These are phyloP conservation scores for Leersia perrieri DNA, from an alignment of 176 grass and related monocot genomes.

Conservation along the genomic window DNA sequence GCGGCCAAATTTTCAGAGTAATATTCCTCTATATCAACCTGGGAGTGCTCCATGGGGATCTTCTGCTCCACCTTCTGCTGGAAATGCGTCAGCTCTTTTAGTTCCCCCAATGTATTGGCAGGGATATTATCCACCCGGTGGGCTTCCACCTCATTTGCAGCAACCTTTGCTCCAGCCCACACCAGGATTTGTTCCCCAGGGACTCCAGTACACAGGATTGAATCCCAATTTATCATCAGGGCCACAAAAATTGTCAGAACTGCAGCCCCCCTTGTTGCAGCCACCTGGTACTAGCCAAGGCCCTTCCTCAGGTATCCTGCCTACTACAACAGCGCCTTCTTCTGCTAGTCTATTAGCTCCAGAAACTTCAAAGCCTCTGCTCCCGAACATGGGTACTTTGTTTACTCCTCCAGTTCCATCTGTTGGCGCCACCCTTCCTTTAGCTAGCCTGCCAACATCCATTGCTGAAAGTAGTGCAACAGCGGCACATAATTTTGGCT, in stretches of 20 bases:
- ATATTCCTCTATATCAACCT: slow-evolving; percentile 65
- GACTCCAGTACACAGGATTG: slow-evolving; percentile 57
- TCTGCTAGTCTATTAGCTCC: slow-evolving; percentile 39
- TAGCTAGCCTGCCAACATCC: slow-evolving; percentile 44
- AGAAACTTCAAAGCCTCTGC: slow-evolving; percentile 50
- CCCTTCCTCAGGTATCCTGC: slow-evolving; percentile 31
- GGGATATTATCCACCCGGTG: slow-evolving; percentile 60
- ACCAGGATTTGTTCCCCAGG: slow-evolving; percentile 62
- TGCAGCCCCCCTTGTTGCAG: slow-evolving; percentile 48
- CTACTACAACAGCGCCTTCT: slow-evolving; percentile 41
- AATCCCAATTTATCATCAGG: slow-evolving; percentile 57
- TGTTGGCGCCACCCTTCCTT: slow-evolving; percentile 41
- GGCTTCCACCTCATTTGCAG: slow-evolving; percentile 69
- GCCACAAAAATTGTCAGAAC: slow-evolving; percentile 49
- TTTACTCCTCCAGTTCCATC: slow-evolving; percentile 42
- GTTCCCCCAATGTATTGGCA: slow-evolving; percentile 75
- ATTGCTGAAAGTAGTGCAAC: slow-evolving; percentile 44
- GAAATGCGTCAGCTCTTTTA: slow-evolving; percentile 45
- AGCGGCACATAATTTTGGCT: slow-evolving; percentile 26
- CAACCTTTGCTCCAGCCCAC: slow-evolving; percentile 57
- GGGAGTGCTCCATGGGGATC: slow-evolving; percentile 56
- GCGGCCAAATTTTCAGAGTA: slow-evolving; percentile 57
- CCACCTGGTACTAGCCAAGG: slow-evolving; percentile 43
- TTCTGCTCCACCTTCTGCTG: slow-evolving; percentile 37
- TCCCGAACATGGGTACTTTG: slow-evolving; percentile 41